A percentile compares a stretch with the other conserved stretches of the same genome.
Conservation (phyloP, 768 basidiomycete genomes). For the Lanmaoa pseudosensibilis region DNA sequence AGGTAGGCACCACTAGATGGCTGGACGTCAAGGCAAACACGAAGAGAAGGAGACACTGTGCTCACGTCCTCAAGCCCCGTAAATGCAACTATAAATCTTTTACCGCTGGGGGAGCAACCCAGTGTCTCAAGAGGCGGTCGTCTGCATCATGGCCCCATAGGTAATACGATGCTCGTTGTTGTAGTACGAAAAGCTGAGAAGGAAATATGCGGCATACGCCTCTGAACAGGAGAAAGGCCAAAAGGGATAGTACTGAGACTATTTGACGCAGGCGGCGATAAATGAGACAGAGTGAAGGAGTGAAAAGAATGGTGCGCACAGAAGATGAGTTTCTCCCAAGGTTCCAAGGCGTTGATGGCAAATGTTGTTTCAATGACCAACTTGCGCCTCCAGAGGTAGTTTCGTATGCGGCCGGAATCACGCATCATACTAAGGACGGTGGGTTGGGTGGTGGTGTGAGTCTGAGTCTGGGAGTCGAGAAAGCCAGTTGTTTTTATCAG, state of each 20-base stretch:
- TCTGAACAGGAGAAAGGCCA: conserved; percentile 47
- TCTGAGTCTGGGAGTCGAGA: background rate
- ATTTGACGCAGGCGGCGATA: background rate
- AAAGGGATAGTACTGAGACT: conserved; percentile 43
- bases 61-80: conserved; percentile 14
- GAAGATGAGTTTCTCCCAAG: conserved; percentile 66
- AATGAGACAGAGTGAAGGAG: background rate
- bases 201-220: conserved; percentile 60
- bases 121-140: conserved; percentile 25
- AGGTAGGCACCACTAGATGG: background rate
- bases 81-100: conserved; percentile 24
- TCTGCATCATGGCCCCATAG: conserved; percentile 52
- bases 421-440: conserved; percentile 1
- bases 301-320: conserved; percentile 40
- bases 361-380: conserved; percentile 61
- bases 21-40: conserved; percentile 3
- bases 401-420: conserved; percentile 25
- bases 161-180: conserved; percentile 59
- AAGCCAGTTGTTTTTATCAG: background rate
- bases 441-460: background rate
- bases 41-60: background rate
- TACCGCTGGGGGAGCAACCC: conserved; percentile 24
- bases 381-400: conserved; percentile 51
- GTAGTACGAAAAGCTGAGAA: conserved; percentile 52
- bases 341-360: conserved; percentile 59